phyloP scores from a whole-genome alignment of 2,329 filamentous ascomycete species.

The Cytospora piceae region DNA sequence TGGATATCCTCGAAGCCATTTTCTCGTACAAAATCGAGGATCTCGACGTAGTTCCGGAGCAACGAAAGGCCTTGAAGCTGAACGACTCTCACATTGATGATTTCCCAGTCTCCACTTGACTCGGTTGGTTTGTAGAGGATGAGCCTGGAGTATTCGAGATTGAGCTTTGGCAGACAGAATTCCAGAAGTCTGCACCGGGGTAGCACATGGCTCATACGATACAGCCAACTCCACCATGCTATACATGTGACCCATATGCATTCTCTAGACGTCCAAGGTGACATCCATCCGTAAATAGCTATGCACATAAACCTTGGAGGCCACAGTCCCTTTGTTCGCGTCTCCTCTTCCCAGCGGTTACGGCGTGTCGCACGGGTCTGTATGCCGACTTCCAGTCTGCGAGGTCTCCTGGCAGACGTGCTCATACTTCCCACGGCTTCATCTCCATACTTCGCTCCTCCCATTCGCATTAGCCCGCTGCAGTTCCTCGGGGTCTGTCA shows the following conservation, averaged over 20 bases:
- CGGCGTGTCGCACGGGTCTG: background rate
- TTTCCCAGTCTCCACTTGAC: background rate
- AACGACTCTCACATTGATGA: no score
- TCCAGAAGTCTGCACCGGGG: background rate
- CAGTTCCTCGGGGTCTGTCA: background rate
- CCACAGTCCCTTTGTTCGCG: no score
- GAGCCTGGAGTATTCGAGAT: background rate
- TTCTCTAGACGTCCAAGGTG: background rate
- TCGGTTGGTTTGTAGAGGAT: background rate
- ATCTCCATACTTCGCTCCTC: background rate
- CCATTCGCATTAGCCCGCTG: background rate
- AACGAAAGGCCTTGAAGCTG: no score
- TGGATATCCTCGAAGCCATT: no score
- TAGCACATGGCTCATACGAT: background rate
- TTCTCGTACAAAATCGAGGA: no score
- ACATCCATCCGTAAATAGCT: background rate
- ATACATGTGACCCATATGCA: background rate
- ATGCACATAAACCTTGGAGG: no score
- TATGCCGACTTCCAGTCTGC: background rate
- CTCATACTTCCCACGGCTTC: background rate
- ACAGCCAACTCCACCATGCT: background rate
- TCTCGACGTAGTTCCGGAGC: no score
- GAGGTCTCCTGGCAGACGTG: accelerated
- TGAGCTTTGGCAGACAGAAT: background rate
- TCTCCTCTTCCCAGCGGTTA: no score